A percentile compares a stretch with the other conserved stretches of the same genome.
Conservation (phyloP, 78 protist genomes). For the Dictyostelium discoideum region dicty_2.7 NC_007088.5:2563001-2563500, state of each 20-base stretch:
- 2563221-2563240: conserved; percentile 72
- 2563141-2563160: conserved; percentile 56
- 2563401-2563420: conserved; percentile 73
- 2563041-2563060: conserved; percentile 38
- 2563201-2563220: conserved; percentile 73
- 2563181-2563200: conserved; percentile 61
- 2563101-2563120: conserved; percentile 57
- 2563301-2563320: background rate
- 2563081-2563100: conserved; percentile 7
- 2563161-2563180: conserved; percentile 70
- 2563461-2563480: conserved; percentile 74
- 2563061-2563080: conserved; percentile 22
- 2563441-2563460: conserved; percentile 65
- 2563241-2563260: conserved; percentile 32
- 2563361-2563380: conserved; percentile 29
- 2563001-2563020: background rate
- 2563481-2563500: conserved; percentile 53
- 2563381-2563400: conserved; percentile 71
- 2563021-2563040: conserved; percentile 36
- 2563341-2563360: background rate
- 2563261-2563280: conserved; percentile 62
- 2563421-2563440: conserved; percentile 50
- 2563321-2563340: too few relatives aligned
- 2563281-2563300: conserved; percentile 25
- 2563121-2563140: conserved; percentile 39